Evolutionary conservation across 352 stramenopile genomes (phyloP).

Genomic region (Pythium sp.): DNA sequence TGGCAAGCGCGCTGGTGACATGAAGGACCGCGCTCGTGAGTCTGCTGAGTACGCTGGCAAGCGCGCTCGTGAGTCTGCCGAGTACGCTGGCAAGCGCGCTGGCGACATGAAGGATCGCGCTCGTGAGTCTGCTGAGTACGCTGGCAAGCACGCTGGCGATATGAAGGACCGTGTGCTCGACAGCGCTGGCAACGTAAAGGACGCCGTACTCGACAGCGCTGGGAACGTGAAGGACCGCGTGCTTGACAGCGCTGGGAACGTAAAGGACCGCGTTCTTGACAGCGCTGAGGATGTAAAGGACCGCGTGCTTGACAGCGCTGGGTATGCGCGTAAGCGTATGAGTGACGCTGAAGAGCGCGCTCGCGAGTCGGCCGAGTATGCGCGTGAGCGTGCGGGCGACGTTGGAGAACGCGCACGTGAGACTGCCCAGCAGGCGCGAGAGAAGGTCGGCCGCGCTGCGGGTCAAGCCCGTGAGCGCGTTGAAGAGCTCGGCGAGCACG

Average conservation of each 20-base stretch:
- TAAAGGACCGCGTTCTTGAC: background rate
- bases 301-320: background rate
- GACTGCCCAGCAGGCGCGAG: slow-evolving; percentile 39
- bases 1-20: no score
- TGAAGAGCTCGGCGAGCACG: slow-evolving; percentile 28
- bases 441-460: slow-evolving; percentile 15
- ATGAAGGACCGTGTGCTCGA: background rate
- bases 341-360: background rate
- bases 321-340: background rate
- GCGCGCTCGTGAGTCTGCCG: slow-evolving; percentile 14
- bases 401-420: slow-evolving; percentile 17
- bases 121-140: background rate
- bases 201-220: no score
- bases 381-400: slow-evolving; percentile 22
- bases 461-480: slow-evolving; percentile 16
- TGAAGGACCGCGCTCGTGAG: slow-evolving; percentile 8
- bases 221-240: slow-evolving; percentile 22
- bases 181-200: no score
- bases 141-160: background rate
- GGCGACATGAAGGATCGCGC: no score
- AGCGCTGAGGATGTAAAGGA: background rate
- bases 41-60: slow-evolving; percentile 23
- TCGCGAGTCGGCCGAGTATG: slow-evolving; percentile 23
- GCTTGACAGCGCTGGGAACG: slow-evolving; percentile 16
- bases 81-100: background rate